Base-by-base conservation (phyloP, 2,329 filamentous ascomycete genomes). In the Chaetomium olivaceum region DNA sequence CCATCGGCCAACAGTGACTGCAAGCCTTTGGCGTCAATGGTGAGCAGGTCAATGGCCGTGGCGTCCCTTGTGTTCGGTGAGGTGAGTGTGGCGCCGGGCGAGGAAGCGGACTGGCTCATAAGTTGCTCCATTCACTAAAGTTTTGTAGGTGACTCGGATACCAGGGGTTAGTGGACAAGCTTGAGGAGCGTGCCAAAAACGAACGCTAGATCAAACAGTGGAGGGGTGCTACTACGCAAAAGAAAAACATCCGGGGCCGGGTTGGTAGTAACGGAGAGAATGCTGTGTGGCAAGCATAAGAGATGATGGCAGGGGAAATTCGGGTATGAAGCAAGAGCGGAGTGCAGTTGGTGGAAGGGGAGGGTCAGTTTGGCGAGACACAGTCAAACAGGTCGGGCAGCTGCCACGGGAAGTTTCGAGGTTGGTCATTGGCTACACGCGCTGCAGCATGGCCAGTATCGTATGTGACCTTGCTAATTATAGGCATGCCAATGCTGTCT, bases 1-100 rank as follows among this genome's bases (percentile, higher is more conserved):
- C 51, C 14, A 19, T 55, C 11, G 11, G 25, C 51, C 51, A 55
- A 31, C 21, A 31, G 27, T 8, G 25, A 27, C 29, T 55, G 51
- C 27, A 55, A 55, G 25, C 51, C 51, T 31, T 55, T 55, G 51
- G 51, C 51, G 29, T 55, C 51, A 55, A 55, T 55, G 27, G 51
- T 55, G 51, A 55, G 51, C 1, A 55, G 51, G 51, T 55, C 16
- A 55, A 55, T 4, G 29, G 51, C 27, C 51, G 5, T 12, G 4
- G 4, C 4, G 19, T 25, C 51, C 19, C 16, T n/a, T n/a, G 25
- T 12, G 25, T 4, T 19, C 39, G 39, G 14, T 4, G 50, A 3
- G 23, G 21, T 1, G 50, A 11, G 21, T 12, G 21, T 21, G 50
- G 16, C 21, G 21, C 50, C 50, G 23, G 25, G 9, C 25, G 19